Conservation (phyloP, 495 filamentous ascomycete genomes). For the Pseudotulostoma volvatum region DNA sequence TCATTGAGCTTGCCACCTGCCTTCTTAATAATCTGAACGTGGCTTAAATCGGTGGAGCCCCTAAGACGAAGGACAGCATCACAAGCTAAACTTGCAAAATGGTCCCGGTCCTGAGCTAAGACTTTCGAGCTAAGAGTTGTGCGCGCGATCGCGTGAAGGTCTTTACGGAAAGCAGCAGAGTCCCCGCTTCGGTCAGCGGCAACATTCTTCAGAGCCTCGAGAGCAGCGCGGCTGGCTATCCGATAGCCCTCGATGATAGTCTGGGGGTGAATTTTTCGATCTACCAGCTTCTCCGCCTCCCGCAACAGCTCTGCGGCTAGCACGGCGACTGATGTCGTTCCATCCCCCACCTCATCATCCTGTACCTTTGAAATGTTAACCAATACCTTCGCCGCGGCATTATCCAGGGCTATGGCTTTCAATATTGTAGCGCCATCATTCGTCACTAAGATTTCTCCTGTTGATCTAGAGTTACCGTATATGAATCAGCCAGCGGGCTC, state of each 20-base stretch:
- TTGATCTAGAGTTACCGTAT: slow-evolving; percentile 43
- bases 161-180: slow-evolving; percentile 66
- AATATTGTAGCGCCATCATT: slow-evolving; percentile 98
- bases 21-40: slow-evolving; percentile 99
- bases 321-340: slow-evolving; percentile 83
- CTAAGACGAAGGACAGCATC: slow-evolving; percentile 84
- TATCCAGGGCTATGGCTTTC: slow-evolving; percentile 97
- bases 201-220: slow-evolving; percentile 63
- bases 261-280: slow-evolving; percentile 96
- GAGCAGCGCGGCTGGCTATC: slow-evolving; percentile 80
- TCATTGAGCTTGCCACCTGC: slow-evolving; percentile 92
- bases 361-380: slow-evolving; percentile 99
- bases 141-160: slow-evolving; percentile 76
- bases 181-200: slow-evolving; percentile 83
- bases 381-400: slow-evolving; percentile 84
- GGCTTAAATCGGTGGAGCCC: slow-evolving; percentile 84
- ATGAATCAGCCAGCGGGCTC: slow-evolving; percentile 4
- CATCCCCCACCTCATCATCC: slow-evolving; percentile 95
- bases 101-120: slow-evolving; percentile 78
- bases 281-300: slow-evolving; percentile 91
- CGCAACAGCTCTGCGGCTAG: slow-evolving; percentile 87
- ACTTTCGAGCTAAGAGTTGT: slow-evolving; percentile 99
- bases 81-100: slow-evolving; percentile 81
- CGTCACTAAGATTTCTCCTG: slow-evolving; percentile 91
- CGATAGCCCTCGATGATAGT: slow-evolving; percentile 98